Conservation (phyloP, 257 asterid species). For the Ligustrum vulgare region DNA sequence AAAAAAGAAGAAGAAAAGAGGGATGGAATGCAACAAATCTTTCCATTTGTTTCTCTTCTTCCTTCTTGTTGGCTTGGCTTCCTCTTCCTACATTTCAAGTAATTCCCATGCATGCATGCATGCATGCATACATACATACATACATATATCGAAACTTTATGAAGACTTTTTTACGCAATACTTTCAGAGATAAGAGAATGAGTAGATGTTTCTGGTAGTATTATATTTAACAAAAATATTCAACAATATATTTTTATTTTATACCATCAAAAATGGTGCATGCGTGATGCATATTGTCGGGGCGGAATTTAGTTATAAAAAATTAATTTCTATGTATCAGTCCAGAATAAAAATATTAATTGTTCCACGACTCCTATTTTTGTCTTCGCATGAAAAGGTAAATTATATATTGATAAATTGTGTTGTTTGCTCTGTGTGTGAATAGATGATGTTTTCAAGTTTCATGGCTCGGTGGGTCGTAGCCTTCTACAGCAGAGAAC, state of each 20-base stretch:
- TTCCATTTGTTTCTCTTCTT: slow-evolving; percentile 47
- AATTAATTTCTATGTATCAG: too few species aligned
- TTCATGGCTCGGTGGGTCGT: slow-evolving; percentile 52
- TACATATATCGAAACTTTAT: background rate
- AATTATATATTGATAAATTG: background rate
- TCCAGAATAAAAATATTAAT: too few species aligned
- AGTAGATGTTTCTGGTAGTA: background rate
- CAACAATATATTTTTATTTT: too few species aligned
- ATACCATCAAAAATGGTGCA: too few species aligned
- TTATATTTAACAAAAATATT: too few species aligned
- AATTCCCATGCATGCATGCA: slow-evolving; percentile 15
- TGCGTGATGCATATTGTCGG: too few species aligned
- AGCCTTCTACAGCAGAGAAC: slow-evolving; percentile 74
- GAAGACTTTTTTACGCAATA: background rate
- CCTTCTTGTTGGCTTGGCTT: slow-evolving; percentile 51
- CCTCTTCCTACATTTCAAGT: slow-evolving; percentile 66
- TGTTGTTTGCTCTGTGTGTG: background rate
- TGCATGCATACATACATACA: background rate
- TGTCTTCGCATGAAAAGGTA: background rate
- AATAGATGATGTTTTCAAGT: slow-evolving; percentile 56
- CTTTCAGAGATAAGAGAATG: background rate
- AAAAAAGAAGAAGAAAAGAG: slow-evolving; percentile 31
- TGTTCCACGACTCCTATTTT: background rate
- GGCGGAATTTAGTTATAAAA: background rate
- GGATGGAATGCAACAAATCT: slow-evolving; percentile 42